phyloP scores from a whole-genome alignment of 441 rosid genomes.

The Eutrema salsugineum region DNA sequence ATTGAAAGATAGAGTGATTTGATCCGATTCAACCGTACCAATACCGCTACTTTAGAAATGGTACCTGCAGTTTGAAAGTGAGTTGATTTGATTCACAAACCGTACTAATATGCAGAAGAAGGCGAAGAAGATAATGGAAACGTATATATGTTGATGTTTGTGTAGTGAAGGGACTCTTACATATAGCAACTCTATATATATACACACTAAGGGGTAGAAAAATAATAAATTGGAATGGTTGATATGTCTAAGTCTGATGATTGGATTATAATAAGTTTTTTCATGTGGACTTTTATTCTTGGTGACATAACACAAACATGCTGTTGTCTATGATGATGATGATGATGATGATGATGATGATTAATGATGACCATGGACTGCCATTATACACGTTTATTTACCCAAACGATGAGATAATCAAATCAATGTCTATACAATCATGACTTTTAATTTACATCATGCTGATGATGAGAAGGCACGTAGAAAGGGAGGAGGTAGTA shows the following conservation, averaged over 20 bases:
- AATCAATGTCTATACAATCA: neutral
- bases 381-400: neutral
- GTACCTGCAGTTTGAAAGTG: too few species aligned
- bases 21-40: constrained; percentile 16
- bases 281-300: neutral
- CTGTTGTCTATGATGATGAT: neutral
- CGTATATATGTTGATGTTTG: neutral
- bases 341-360: neutral
- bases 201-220: neutral
- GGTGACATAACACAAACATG: neutral
- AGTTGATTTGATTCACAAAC: neutral
- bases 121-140: neutral
- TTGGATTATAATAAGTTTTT: neutral
- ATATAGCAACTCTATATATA: neutral
- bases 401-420: neutral
- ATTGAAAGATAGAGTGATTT: constrained; percentile 23
- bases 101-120: neutral
- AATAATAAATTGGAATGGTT: neutral
- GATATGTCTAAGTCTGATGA: constrained; percentile 6
- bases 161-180: neutral
- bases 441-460: neutral
- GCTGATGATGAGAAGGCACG: constrained; percentile 32
- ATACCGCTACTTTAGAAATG: neutral
- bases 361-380: neutral
- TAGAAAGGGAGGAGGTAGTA: neutral